These are phyloP conservation scores for Candida nemodendra DNA, from an alignment of 805 yeast species.

Conservation along the genomic window DNA sequence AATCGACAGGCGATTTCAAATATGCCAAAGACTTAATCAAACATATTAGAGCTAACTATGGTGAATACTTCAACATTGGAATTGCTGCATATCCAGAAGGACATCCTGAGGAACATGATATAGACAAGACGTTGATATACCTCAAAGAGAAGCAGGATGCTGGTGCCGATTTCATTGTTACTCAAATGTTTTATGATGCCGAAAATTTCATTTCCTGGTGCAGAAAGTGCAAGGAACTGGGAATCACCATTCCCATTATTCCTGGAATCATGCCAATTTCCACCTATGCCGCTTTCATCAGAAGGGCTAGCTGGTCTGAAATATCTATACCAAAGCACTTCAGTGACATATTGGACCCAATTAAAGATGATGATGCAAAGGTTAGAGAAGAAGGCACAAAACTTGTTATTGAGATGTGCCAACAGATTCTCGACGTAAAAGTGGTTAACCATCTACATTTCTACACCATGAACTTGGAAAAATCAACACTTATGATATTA, in stretches of 20 bases:
- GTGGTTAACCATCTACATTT: slow-evolving; percentile 84
- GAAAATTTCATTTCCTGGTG: slow-evolving; percentile 88
- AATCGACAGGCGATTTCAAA: slow-evolving; percentile 77
- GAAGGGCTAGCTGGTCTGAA: slow-evolving; percentile 95
- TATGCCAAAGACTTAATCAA: slow-evolving; percentile 85
- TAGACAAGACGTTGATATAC: slow-evolving; percentile 50
- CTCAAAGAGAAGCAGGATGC: slow-evolving; percentile 88
- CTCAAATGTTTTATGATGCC: slow-evolving; percentile 96
- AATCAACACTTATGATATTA: slow-evolving; percentile 82
- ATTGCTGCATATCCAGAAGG: slow-evolving; percentile 99
- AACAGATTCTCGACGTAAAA: slow-evolving; percentile 65
- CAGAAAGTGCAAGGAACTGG: slow-evolving; percentile 59
- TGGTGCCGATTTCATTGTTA: slow-evolving; percentile 91
- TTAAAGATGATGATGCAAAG: slow-evolving; percentile 84
- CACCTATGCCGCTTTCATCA: slow-evolving; percentile 87
- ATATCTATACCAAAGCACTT: slow-evolving; percentile 76
- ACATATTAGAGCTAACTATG: slow-evolving; percentile 75
- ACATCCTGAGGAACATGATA: slow-evolving; percentile 80
- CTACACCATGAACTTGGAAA: slow-evolving; percentile 96
- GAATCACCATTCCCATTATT: slow-evolving; percentile 81
- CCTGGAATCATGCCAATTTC: slow-evolving; percentile 99
- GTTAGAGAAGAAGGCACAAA: slow-evolving; percentile 86
- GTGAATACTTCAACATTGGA: slow-evolving; percentile 89
- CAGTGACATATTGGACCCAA: slow-evolving; percentile 66
- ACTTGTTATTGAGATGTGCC: slow-evolving; percentile 81